Evolutionary conservation across 2,329 filamentous ascomycete genomes (phyloP).

Genomic region (Phaeosphaeriaceae sp.): DNA sequence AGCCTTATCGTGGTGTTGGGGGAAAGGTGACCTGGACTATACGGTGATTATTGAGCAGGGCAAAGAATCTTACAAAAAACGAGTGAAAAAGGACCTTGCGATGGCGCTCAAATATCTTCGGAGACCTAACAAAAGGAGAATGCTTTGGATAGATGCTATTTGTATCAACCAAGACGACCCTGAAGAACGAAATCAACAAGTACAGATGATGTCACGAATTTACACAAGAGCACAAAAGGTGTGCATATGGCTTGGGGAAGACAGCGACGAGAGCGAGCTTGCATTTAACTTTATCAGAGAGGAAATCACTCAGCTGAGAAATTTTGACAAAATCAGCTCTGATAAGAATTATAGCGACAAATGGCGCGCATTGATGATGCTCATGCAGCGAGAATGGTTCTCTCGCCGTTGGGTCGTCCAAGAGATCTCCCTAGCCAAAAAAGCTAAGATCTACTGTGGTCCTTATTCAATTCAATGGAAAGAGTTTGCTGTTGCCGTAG

Average conservation of each 20-base stretch:
- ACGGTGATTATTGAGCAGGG: slow-evolving; percentile 5
- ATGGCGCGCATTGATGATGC: slow-evolving; percentile 39
- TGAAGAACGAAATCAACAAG: slow-evolving; percentile 1
- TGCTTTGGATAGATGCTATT: slow-evolving; percentile 7
- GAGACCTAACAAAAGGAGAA: background rate
- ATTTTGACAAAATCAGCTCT: background rate
- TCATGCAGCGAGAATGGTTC: slow-evolving; percentile 51
- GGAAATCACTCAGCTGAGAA: background rate
- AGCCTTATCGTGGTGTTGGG: slow-evolving; percentile 8
- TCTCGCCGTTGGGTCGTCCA: slow-evolving; percentile 54
- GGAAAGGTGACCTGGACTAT: slow-evolving; percentile 1
- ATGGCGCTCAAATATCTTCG: slow-evolving; percentile 9
- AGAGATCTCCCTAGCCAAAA: slow-evolving; percentile 48
- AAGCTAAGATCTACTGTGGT: slow-evolving; percentile 11
- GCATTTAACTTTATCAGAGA: background rate
- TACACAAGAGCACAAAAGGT: background rate
- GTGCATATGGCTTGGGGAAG: slow-evolving; percentile 3
- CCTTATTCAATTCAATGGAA: slow-evolving; percentile 32
- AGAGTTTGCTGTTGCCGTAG: slow-evolving; percentile 47
- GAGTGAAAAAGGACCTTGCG: background rate
- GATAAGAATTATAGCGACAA: background rate
- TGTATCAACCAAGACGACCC: slow-evolving; percentile 5
- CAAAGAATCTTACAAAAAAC: slow-evolving; percentile 2
- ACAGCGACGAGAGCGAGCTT: background rate
- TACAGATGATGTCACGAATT: slow-evolving; percentile 1